Percentiles rank a stretch among this genome's conserved stretches.
Evolutionary conservation across 441 rosid genomes (phyloP).

Genomic region (Gossypium davidsonii): DNA sequence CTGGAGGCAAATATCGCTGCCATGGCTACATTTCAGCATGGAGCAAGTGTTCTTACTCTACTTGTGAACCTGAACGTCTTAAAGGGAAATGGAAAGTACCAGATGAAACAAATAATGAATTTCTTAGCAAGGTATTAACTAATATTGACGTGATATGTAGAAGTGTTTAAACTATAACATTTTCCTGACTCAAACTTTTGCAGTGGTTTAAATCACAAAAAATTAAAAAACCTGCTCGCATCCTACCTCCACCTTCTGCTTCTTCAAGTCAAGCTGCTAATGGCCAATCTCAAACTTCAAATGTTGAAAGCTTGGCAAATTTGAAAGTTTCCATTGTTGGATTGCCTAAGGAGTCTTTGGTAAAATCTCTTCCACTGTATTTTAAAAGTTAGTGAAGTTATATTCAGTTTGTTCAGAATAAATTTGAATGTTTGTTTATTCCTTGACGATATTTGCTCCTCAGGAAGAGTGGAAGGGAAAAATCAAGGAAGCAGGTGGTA

Average conservation of each 20-base stretch:
- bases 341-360: conserved; percentile 53
- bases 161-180: conserved; percentile 8
- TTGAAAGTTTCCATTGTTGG: conserved; percentile 66
- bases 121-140: conserved; percentile 55
- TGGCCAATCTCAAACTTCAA: conserved; percentile 39
- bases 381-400: neutral
- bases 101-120: conserved; percentile 54
- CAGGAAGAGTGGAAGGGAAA: conserved; percentile 84
- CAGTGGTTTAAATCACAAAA: conserved; percentile 94
- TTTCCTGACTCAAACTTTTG: conserved; percentile 23
- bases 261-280: conserved; percentile 41
- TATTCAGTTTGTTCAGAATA: conserved; percentile 4
- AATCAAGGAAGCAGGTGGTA: conserved; percentile 74
- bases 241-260: conserved; percentile 46
- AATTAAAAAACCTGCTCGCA: conserved; percentile 54
- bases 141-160: conserved; percentile 3
- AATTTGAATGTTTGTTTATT: neutral
- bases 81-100: conserved; percentile 87
- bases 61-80: conserved; percentile 61
- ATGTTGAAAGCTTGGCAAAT: conserved; percentile 61
- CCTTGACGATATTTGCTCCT: conserved; percentile 17
- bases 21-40: conserved; percentile 70
- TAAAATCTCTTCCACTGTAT: conserved; percentile 22
- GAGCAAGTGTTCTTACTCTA: conserved; percentile 86
- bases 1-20: conserved; percentile 78